Evolutionary conservation across 139 green algal genomes (phyloP).

Genomic region (Tetradesmus obliquus): DNA sequence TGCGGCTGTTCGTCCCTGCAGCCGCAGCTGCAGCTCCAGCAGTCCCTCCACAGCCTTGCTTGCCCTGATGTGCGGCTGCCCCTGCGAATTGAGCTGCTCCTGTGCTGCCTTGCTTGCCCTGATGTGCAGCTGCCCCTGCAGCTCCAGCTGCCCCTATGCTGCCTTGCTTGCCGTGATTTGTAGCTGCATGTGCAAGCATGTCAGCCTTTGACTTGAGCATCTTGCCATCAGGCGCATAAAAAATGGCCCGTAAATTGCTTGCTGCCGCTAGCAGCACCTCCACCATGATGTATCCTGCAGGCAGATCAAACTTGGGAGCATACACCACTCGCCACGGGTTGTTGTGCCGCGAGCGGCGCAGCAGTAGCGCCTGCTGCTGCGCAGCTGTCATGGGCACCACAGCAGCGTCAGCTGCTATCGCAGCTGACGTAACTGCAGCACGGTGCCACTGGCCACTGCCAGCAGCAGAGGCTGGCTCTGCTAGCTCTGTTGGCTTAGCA

Average conservation of each 20-base stretch:
- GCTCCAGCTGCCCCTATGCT: too few species aligned
- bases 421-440: neutral
- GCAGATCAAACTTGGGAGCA: constrained; percentile 17
- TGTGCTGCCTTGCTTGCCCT: too few species aligned
- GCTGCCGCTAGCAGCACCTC: neutral
- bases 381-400: neutral
- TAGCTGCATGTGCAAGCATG: neutral
- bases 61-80: neutral
- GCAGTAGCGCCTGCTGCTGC: neutral
- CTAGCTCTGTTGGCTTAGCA: neutral
- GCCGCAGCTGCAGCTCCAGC: too few species aligned
- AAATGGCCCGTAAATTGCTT: neutral
- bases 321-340: constrained; percentile 23
- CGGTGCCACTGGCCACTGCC: neutral
- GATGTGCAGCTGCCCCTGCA: neutral
- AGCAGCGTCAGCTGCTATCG: constrained; percentile 19
- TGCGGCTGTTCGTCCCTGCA: neutral
- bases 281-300: constrained; percentile 5
- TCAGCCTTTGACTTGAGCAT: neutral
- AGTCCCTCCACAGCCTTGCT: neutral
- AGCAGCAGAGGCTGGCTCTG: neutral
- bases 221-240: constrained; percentile 15
- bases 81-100: too few species aligned
- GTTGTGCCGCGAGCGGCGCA: constrained; percentile 16
- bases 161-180: neutral